Base-by-base conservation (phyloP, 495 filamentous ascomycete genomes). In the Paragyromitra xinjiangensis region DNA sequence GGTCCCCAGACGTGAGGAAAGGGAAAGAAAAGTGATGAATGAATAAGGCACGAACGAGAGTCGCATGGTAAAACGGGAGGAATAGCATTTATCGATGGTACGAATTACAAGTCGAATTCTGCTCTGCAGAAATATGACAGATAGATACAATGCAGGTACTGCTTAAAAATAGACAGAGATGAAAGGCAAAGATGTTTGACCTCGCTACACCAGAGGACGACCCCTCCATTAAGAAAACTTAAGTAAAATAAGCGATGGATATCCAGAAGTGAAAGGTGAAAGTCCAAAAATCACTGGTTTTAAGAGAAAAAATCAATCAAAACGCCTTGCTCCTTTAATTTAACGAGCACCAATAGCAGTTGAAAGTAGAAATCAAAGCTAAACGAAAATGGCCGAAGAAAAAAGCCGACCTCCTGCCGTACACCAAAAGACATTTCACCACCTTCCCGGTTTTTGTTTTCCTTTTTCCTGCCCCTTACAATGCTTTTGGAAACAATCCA, bases 271-370 rank as follows among this genome's bases (percentile, higher is more conserved):
- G 11, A 76, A 34, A 19, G 6, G 5, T 8, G 12, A 26, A 40
- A 24, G 22, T 9, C 3, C 37, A 51, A 6, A 26, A 29, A 55
- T 62, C 37, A 16, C 3, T 16, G 51, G 34, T 44, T 56, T 22
- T 14, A 61, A 24, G 12, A 45, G 14, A 59, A 58, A 19, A 65
- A 71, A 50, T 24, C 14, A 62, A 59, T 73, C 44, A 66, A 37
- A 73, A 73, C 74, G 71, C 74, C 68, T 71, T 71, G 42, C 56
- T 16, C 55, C n/a, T 42, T 34, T 42, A 29, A n/a, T 6, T 59
- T 29, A 77, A 56, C 45, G 16, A 55, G 29, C 29, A 72, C 48
- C 69, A 44, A 50, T 62, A 70, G 29, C 29, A 63, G 51, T 59
- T 34, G 37, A 63, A 72, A 75, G 34, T 37, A 14, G 59, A 59